A percentile compares a stretch with the other conserved stretches of the same genome.
phyloP scores from a whole-genome alignment of 192 early-diverging fungal genomes.

The Podila horticola region DNA sequence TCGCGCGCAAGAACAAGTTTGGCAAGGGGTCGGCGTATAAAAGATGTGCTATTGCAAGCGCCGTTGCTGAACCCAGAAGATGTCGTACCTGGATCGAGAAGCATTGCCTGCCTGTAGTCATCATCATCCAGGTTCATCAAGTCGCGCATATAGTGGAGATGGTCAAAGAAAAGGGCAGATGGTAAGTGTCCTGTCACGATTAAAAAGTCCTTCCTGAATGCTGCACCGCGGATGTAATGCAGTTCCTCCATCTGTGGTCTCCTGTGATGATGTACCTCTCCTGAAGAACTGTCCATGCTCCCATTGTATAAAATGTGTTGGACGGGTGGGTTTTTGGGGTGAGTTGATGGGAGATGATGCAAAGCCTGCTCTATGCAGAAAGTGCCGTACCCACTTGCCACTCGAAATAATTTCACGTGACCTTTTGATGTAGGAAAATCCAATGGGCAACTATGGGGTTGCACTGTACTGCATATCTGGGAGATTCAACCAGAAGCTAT shows the following conservation, averaged over 20 bases:
- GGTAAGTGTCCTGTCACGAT: background rate
- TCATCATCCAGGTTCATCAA: background rate
- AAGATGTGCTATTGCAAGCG: background rate
- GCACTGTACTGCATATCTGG: too few relatives aligned
- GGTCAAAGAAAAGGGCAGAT: background rate
- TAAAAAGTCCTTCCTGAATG: background rate
- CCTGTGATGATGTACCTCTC: conserved; percentile 32
- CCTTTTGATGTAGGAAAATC: too few relatives aligned
- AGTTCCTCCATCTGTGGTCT: background rate
- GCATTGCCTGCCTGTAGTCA: conserved; percentile 65
- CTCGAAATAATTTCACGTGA: too few relatives aligned
- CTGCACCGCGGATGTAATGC: background rate
- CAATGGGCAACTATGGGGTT: too few relatives aligned
- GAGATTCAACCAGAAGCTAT: too few relatives aligned
- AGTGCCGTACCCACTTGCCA: too few relatives aligned
- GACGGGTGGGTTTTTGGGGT: background rate
- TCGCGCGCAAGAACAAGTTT: background rate
- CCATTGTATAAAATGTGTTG: conserved; percentile 26
- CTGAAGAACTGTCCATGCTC: conserved; percentile 54
- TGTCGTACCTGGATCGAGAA: conserved; percentile 70
- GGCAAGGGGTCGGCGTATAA: background rate
- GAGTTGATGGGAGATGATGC: background rate
- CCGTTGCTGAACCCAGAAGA: too few relatives aligned
- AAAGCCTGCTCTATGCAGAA: background rate
- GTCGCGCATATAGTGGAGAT: background rate